Conservation (phyloP, 257 asterid species). For the Thymus mandschuricus region DNA sequence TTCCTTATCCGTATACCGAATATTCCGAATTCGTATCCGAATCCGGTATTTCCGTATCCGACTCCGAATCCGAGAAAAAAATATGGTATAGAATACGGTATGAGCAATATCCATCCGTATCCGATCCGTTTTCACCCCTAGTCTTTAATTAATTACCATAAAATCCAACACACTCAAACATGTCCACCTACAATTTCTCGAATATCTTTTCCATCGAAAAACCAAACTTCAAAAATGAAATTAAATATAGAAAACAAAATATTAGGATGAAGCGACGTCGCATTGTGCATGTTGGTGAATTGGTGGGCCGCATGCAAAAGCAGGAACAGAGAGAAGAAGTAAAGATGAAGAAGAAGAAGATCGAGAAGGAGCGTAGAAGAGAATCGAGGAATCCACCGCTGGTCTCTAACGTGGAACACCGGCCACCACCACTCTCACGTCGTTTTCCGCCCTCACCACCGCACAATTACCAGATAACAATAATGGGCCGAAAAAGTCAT, state of each 20-base stretch:
- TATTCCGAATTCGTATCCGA: too few species aligned
- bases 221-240: background rate
- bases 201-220: background rate
- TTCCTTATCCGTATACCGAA: too few species aligned
- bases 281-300: constrained; percentile 25
- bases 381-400: constrained; percentile 35
- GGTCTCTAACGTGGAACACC: constrained; percentile 33
- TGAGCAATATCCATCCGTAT: too few species aligned
- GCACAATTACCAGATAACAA: constrained; percentile 29
- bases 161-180: too few species aligned
- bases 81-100: too few species aligned
- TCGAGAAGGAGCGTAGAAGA: constrained; percentile 28
- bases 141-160: too few species aligned
- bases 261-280: constrained; percentile 32
- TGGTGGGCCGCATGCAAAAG: constrained; percentile 38
- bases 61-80: too few species aligned
- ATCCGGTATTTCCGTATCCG: too few species aligned
- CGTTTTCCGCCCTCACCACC: constrained; percentile 47
- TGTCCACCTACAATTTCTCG: background rate
- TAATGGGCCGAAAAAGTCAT: constrained; percentile 43
- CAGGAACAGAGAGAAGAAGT: background rate
- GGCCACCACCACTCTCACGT: constrained; percentile 46
- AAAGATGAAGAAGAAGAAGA: background rate
- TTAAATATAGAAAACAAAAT: background rate
- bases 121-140: too few species aligned